Evolutionary conservation across 257 asterid species (phyloP), one percentile per base, ranked within the genome.

Genomic region (Leptodermis oblonga): DNA sequence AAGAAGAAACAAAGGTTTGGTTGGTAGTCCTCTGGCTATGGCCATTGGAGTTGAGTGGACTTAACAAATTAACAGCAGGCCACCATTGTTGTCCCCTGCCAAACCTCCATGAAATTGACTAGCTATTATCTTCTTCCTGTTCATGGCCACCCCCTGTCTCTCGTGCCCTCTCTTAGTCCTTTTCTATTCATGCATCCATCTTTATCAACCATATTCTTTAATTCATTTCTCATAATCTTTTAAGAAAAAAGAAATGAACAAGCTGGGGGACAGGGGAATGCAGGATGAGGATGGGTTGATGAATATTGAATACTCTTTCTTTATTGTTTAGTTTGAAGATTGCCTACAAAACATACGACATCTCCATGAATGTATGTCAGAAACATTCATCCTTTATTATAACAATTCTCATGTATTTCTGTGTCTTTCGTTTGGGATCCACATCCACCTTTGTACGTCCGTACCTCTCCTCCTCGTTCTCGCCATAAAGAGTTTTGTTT

Each of bases 71-170:
- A 70, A 34, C 72, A 51, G 71, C 82, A 77, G 74, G 80, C 73
- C 82, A 75, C 73, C 72, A 42, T 46, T 58, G 56, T 68, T 89
- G 90, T 82, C 86, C 80, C 82, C 84, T 73, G 64, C 74, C 76
- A 73, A 81, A 71, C 86, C 87, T 81, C 89, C 70, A 18, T 77
- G 84, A 80, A 75, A 77, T 53, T 71, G 82, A 87, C 91, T 70
- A 59, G 71, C 72, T 75, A 76, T 81, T 85, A 77, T 79, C 84
- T 78, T 70, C 72, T 61, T 65, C 79, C 73, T 73, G 71, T 80
- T 66, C 48, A 80, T 82, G 86, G 85, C 81, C 96, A 78, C 76
- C 52, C 5, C 5, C 45, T 75, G 80, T 73, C 73, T 36, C 76
- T 26, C 77, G 53, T 31, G 61, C 17, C 0, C 34, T 17, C 67